Evolutionary conservation across 176 grass and related monocot genomes (phyloP).

Genomic region (Carex cristatella): DNA sequence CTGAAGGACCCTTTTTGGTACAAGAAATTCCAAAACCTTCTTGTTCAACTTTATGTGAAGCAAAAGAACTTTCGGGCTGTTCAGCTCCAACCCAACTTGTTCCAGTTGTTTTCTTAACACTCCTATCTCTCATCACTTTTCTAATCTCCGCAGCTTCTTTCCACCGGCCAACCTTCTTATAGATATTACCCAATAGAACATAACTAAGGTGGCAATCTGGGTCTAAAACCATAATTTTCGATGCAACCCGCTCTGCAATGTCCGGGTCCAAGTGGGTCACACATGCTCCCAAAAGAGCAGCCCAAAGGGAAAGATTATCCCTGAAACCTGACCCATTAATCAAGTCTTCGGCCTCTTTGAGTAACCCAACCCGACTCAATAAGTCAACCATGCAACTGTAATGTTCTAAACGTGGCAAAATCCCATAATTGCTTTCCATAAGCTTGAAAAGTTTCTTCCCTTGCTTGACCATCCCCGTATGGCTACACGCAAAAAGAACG

Average conservation of each 20-base stretch:
- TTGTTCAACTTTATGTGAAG: neutral
- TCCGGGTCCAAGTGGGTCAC: constrained; percentile 51
- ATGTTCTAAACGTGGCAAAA: constrained; percentile 62
- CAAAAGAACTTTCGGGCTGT: constrained; percentile 3
- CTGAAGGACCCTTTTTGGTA: constrained; percentile 5
- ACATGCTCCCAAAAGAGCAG: constrained; percentile 55
- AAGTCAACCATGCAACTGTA: constrained; percentile 90
- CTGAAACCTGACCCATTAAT: constrained; percentile 47
- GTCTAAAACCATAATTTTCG: constrained; percentile 72
- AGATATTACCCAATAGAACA: constrained; percentile 76
- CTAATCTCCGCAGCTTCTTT: constrained; percentile 67
- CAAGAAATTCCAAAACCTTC: neutral
- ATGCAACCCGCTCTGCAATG: constrained; percentile 59
- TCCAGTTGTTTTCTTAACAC: constrained; percentile 49
- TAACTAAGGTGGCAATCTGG: constrained; percentile 81
- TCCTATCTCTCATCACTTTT: constrained; percentile 55
- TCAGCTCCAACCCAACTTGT: constrained; percentile 64
- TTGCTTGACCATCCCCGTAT: constrained; percentile 63
- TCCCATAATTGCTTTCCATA: constrained; percentile 47
- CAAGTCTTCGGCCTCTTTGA: constrained; percentile 79
- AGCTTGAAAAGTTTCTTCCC: constrained; percentile 60
- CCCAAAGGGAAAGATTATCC: constrained; percentile 63
- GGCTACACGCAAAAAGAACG: constrained; percentile 72
- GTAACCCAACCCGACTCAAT: constrained; percentile 65
- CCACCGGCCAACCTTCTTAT: constrained; percentile 67